Evolutionary conservation across 352 stramenopile species (phyloP).

Genomic region (Phytopythium cucurbitacearum): DNA sequence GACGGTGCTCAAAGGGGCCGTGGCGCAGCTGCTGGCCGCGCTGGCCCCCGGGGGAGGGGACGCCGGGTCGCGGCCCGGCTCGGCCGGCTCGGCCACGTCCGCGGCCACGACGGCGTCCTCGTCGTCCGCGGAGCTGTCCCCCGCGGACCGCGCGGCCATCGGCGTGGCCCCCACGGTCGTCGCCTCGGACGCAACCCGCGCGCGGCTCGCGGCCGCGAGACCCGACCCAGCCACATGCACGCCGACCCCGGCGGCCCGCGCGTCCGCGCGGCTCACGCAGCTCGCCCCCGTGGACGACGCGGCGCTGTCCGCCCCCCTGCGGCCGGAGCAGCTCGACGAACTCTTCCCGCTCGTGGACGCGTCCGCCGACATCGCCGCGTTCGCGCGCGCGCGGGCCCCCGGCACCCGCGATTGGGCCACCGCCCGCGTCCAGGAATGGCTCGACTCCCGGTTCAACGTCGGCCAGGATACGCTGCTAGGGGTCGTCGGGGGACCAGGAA

Average conservation of each 20-base stretch:
- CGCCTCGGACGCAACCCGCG: slow-evolving; percentile 42
- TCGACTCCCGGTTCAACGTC: slow-evolving; percentile 65
- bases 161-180: slow-evolving; percentile 41
- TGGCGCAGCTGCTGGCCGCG: slow-evolving; percentile 46
- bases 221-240: slow-evolving; percentile 12
- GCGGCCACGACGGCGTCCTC: neutral
- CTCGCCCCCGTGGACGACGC: slow-evolving; percentile 63
- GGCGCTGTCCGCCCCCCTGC: slow-evolving; percentile 57
- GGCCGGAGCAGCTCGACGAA: slow-evolving; percentile 73
- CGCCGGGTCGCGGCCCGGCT: slow-evolving; percentile 8
- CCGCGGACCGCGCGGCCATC: slow-evolving; percentile 36
- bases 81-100: slow-evolving; percentile 16
- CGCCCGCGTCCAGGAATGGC: slow-evolving; percentile 67
- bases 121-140: slow-evolving; percentile 18
- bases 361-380: slow-evolving; percentile 35
- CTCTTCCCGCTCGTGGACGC: slow-evolving; percentile 79
- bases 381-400: slow-evolving; percentile 35
- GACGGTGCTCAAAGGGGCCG: slow-evolving; percentile 71
- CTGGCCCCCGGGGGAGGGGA: slow-evolving; percentile 9
- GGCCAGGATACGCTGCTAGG: slow-evolving; percentile 53
- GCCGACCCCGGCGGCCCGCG: slow-evolving; percentile 10
- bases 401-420: slow-evolving; percentile 63
- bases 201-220: slow-evolving; percentile 43
- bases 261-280: slow-evolving; percentile 47
- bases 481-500: slow-evolving; percentile 64